Conservation (phyloP, 2,329 filamentous ascomycete genomes). For the Penicillium palitans region DNA sequence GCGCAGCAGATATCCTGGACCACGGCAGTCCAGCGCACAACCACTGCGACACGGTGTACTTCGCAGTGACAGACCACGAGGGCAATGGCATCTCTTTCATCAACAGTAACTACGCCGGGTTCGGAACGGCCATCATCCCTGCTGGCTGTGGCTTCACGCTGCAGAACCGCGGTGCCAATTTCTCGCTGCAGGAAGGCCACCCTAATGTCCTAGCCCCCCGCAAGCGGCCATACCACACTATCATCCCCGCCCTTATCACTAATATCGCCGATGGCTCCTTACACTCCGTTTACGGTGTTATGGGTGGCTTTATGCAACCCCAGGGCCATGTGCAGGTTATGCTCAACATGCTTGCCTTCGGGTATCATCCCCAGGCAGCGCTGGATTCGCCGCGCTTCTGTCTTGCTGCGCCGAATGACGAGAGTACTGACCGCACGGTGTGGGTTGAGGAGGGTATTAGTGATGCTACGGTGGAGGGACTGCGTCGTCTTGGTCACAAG, state of each 20-base stretch:
- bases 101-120: constrained; percentile 86
- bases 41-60: constrained; percentile 92
- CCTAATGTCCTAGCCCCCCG: constrained; percentile 77
- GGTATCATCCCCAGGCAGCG: constrained; percentile 79
- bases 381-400: constrained; percentile 91
- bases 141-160: constrained; percentile 85
- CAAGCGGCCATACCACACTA: constrained; percentile 95
- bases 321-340: constrained; percentile 94
- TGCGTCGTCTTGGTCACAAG: constrained; percentile 24
- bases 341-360: constrained; percentile 82
- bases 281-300: constrained; percentile 88
- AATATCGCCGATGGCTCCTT: constrained; percentile 70
- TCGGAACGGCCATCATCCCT: constrained; percentile 85
- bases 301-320: constrained; percentile 98
- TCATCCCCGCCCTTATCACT: constrained; percentile 90
- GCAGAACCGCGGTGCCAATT: constrained; percentile 90
- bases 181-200: constrained; percentile 67
- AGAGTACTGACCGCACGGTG: constrained; percentile 34
- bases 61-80: constrained; percentile 73
- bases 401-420: constrained; percentile 69
- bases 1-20: constrained; percentile 54
- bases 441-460: constrained; percentile 27
- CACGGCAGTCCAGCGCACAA: constrained; percentile 83
- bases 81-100: constrained; percentile 96
- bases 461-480: constrained; percentile 20